Percentiles rank a stretch among this genome's conserved stretches.
phyloP scores from a whole-genome alignment of 345 rosid genomes.

The Dipteronia sinensis region DNA sequence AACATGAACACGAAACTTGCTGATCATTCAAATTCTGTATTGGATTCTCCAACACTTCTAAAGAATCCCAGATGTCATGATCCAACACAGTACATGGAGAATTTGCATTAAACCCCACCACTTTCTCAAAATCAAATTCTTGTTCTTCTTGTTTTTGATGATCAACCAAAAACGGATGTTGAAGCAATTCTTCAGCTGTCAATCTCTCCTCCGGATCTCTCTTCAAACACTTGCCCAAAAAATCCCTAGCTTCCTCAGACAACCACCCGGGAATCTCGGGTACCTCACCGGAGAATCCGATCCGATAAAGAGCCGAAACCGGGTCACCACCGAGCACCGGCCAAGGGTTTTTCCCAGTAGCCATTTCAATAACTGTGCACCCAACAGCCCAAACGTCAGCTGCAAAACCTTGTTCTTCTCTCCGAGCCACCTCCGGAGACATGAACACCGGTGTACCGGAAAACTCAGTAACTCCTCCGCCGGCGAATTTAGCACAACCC shows the following conservation, averaged over 20 bases:
- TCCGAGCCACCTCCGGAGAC: slow-evolving; percentile 93
- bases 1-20: no score
- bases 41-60: slow-evolving; percentile 37
- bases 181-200: slow-evolving; percentile 60
- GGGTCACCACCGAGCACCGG: slow-evolving; percentile 54
- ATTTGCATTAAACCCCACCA: slow-evolving; percentile 18
- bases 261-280: slow-evolving; percentile 72
- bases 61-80: slow-evolving; percentile 71
- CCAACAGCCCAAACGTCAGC: slow-evolving; percentile 96
- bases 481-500: slow-evolving; percentile 67
- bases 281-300: slow-evolving; percentile 68
- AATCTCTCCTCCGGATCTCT: slow-evolving; percentile 67
- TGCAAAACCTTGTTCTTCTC: slow-evolving; percentile 75
- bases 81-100: slow-evolving; percentile 82
- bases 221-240: slow-evolving; percentile 61
- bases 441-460: slow-evolving; percentile 93
- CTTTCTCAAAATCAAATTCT: slow-evolving; percentile 8
- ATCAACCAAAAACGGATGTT: slow-evolving; percentile 65
- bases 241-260: slow-evolving; percentile 63
- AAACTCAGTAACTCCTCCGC: slow-evolving; percentile 28
- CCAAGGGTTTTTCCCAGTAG: slow-evolving; percentile 78
- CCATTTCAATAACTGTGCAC: slow-evolving; percentile 77
- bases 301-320: slow-evolving; percentile 62
- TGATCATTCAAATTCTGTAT: no score
- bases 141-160: background rate